Percentiles rank a stretch among this genome's conserved stretches.
These are phyloP conservation scores for Cytospora chrysosperma DNA, from an alignment of 2,329 filamentous ascomycete genomes.

Conservation along the genomic window DNA sequence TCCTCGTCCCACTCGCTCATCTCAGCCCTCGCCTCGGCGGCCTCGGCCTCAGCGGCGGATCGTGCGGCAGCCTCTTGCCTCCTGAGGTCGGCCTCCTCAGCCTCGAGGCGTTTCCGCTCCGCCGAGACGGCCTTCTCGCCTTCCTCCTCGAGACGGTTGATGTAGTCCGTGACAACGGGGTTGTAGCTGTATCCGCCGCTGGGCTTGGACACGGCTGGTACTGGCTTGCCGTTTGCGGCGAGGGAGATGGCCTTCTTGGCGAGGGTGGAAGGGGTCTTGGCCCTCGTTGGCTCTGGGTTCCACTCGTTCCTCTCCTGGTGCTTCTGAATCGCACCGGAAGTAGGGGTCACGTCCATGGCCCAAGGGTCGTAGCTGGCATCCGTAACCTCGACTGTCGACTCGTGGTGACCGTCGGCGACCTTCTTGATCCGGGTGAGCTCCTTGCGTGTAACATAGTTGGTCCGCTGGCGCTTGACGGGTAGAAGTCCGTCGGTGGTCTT, in stretches of 20 bases:
- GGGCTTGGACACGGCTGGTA: conserved; percentile 78
- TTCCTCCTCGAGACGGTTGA: conserved; percentile 70
- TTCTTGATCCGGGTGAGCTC: conserved; percentile 76
- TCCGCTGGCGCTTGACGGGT: conserved; percentile 71
- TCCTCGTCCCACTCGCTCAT: conserved; percentile 78
- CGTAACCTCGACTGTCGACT: conserved; percentile 52
- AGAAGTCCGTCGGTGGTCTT: conserved; percentile 73
- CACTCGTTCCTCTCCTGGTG: conserved; percentile 50
- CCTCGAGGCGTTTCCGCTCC: conserved; percentile 71
- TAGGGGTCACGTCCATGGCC: conserved; percentile 42
- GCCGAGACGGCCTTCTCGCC: conserved; percentile 76
- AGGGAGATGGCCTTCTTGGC: conserved; percentile 77
- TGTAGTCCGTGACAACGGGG: conserved; percentile 82
- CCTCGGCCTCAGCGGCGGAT: conserved; percentile 73
- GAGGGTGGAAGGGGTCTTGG: conserved; percentile 70
- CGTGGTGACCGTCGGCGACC: conserved; percentile 72
- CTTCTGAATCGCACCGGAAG: conserved; percentile 40
- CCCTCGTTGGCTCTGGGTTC: conserved; percentile 7
- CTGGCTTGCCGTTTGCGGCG: conserved; percentile 73
- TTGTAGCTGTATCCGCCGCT: conserved; percentile 90
- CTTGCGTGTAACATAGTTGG: conserved; percentile 78
- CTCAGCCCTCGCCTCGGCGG: conserved; percentile 65
- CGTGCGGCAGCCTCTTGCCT: conserved; percentile 65
- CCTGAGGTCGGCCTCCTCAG: conserved; percentile 64
- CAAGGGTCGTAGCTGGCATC: conserved; percentile 78